Conservation (phyloP, 306 rosid genomes). For the Pyrus communis region DNA sequence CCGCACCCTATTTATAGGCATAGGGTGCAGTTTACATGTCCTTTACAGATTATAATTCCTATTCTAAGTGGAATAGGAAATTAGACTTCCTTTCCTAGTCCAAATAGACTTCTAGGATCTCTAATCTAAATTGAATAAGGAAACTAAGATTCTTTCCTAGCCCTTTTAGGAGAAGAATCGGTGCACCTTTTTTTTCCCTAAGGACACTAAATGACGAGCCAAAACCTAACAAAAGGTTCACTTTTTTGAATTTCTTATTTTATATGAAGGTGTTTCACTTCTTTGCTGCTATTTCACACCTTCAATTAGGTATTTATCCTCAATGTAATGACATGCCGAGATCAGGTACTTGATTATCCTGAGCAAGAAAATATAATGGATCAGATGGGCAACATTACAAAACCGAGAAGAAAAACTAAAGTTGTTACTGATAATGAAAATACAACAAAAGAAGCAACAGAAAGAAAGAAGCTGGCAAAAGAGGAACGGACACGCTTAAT, state of each 20-base stretch:
- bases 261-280: neutral
- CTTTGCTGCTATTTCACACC: neutral
- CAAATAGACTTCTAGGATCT: no score
- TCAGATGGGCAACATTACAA: slow-evolving; percentile 28
- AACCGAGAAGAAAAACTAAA: slow-evolving; percentile 21
- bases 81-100: no score
- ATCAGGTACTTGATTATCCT: slow-evolving; percentile 33
- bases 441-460: slow-evolving; percentile 11
- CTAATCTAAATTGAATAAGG: no score
- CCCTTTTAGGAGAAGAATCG: no score
- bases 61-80: no score
- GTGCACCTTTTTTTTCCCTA: no score
- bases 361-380: slow-evolving; percentile 33
- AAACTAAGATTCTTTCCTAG: no score
- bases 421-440: slow-evolving; percentile 21
- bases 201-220: no score
- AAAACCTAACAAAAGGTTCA: neutral
- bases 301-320: neutral
- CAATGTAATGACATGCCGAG: neutral
- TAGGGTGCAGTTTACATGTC: no score
- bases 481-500: slow-evolving; percentile 62
- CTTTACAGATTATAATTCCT: no score
- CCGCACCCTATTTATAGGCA: no score
- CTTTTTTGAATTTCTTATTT: neutral
- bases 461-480: slow-evolving; percentile 55